Base-by-base conservation (phyloP, 2,329 filamentous ascomycete genomes). In the Aspergillus aculeatinus region DNA sequence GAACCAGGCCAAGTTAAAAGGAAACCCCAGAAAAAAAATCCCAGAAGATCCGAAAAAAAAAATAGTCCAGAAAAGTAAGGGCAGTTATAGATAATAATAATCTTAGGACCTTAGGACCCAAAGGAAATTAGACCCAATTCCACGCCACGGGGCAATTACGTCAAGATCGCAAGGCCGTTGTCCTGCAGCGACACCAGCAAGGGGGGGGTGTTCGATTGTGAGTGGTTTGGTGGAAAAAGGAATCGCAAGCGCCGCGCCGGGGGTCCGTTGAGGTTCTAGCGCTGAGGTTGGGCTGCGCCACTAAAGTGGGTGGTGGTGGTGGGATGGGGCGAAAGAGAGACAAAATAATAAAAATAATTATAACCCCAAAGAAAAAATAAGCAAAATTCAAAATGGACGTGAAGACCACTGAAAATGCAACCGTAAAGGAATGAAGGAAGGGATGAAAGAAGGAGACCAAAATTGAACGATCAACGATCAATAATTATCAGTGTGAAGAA, bases 21-120 rank as follows among this genome's bases (percentile, higher is more conserved):
- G 33, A 51, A 57, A 55, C 63, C 47, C 39, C 19, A 56, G 58
- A 64, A 62, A 62, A 64, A 58, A 31, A 59, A 56, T 51, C 67
- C 55, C 58, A 68, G 65, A 67, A 63, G 60, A 61, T 63, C 60
- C 63, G 63, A 63, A 65, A 64, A 64, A 56, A 61, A 57, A 55
- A 50, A 57, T 59, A 53, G 58, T 60, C 39, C 14, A 60, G 52
- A 58, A 51, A 60, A 58, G 48, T 51, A 50, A 60, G 57, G 47
- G 62, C 31, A 57, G 55, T 39, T 42, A 33, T 51, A 63, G 51
- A 56, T 55, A 57, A 61, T 49, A 65, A 66, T 59, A 63, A 63
- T 60, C 12, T 35, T 35, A 35, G 63, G 60, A 9, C 14, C 11
- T 35, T 35, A 35, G 33, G 33, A 35, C 39, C 39, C 39, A 44